Base-by-base conservation (phyloP, 2,329 filamentous ascomycete genomes). In the Cladophialophora immunda region DNA sequence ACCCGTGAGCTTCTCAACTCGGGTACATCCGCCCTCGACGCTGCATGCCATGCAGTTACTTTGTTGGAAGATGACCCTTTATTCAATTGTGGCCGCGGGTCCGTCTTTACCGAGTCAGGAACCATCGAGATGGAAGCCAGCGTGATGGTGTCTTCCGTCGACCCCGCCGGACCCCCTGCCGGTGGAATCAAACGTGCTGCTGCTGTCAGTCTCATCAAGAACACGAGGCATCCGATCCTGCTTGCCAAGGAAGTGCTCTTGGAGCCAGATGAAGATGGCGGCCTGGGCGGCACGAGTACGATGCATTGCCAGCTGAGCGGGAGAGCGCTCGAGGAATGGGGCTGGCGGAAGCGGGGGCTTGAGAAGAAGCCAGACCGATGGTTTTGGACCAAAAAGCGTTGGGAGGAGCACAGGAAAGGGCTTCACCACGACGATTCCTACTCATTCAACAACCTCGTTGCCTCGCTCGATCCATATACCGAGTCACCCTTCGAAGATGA, bases 51-150 rank as follows among this genome's bases (percentile, higher is more conserved):
- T 76, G 93, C 93, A 53, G 92, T 96, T 11, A 81, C 83, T 0
- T 84, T 90, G 29, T 86, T 97, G 17, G 93, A 97, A 80, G 84
- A 96, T 75, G 87, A 93, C 74, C 85, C 90, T 1, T 86, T 96
- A 4, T 97, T 95, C 85, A 97, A 97, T 80, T 89, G 89, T 65
- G 93, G 89, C 7, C 89, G 89, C 73, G 94, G 94, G 61, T 92
- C 93, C 58, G 93, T 97, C 22, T 97, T 96, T 78, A 97, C 92
- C 0, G 87, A 89, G 58, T 89, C 90, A 71, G 94, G 93, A 19
- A 86, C 89, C 69, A 93, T 94, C 76, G 92, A 97, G 80, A 88
- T 97, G 68, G 93, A 97, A 79, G 92, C 92, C 1, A 92, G 89
- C 8, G 87, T 97, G 59, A 97, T 97, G 93, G 91, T 96, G 0